Conservation (phyloP, 2,329 filamentous ascomycete genomes). For the Trichophyton simii region DNA sequence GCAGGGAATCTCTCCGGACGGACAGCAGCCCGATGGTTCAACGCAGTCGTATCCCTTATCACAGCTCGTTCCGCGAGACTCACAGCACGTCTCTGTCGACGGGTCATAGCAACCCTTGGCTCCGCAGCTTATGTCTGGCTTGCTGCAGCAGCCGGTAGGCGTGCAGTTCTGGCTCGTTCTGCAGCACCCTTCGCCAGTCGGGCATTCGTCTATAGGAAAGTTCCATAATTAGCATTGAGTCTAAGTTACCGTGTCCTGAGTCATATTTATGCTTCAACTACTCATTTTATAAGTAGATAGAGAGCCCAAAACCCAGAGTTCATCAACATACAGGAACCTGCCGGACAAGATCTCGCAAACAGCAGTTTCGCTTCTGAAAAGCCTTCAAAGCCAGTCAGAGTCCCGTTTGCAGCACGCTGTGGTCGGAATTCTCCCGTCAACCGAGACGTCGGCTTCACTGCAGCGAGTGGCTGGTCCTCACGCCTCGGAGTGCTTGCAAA, state of each 20-base stretch:
- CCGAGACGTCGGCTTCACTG: neutral
- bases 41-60: neutral
- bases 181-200: neutral
- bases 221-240: too few species aligned
- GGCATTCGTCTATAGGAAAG: neutral
- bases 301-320: too few species aligned
- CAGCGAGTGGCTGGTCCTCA: neutral
- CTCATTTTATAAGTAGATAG: neutral
- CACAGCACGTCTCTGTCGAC: neutral
- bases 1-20: neutral
- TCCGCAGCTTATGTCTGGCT: neutral
- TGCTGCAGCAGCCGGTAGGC: neutral
- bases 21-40: neutral
- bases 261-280: neutral
- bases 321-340: neutral
- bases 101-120: neutral
- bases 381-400: neutral
- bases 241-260: too few species aligned
- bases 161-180: neutral
- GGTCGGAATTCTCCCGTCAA: neutral
- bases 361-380: neutral
- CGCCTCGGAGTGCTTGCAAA: neutral
- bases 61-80: neutral
- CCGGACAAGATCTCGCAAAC: neutral
- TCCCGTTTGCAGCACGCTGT: neutral